A percentile compares a stretch with the other conserved stretches of the same genome.
Conservation (phyloP, 768 basidiomycete species). For the Steccherinum ochraceum region DNA sequence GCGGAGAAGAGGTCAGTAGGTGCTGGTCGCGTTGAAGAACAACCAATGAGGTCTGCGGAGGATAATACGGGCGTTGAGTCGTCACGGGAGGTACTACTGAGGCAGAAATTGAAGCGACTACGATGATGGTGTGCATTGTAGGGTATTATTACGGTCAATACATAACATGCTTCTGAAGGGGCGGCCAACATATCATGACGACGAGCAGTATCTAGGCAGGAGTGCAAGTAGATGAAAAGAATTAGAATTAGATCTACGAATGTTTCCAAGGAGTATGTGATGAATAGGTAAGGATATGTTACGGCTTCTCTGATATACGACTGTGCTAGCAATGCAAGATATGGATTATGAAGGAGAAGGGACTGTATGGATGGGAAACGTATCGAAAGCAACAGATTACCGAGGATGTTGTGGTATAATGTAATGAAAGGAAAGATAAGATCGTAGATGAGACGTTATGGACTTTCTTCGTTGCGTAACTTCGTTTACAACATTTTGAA, state of each 20-base stretch:
- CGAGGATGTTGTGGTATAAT: not conserved
- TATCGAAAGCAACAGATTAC: not conserved
- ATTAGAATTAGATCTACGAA: not conserved
- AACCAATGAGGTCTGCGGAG: not conserved
- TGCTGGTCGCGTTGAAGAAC: slow-evolving; percentile 10
- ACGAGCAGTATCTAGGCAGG: too few species aligned
- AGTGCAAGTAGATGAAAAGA: too few species aligned
- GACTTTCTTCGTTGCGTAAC: not conserved
- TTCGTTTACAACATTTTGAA: not conserved
- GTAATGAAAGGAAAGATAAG: not conserved
- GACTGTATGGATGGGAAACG: not conserved
- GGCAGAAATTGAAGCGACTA: not conserved
- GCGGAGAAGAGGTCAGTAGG: slow-evolving; percentile 34
- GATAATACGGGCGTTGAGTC: not conserved
- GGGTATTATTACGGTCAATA: not conserved
- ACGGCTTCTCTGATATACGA: not conserved
- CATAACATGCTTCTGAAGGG: not conserved
- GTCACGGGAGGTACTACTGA: not conserved
- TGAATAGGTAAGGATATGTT: not conserved
- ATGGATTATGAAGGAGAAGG: not conserved
- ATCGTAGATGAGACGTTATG: not conserved
- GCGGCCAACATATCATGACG: not conserved
- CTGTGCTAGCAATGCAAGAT: not conserved
- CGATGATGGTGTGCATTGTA: not conserved
- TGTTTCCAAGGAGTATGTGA: not conserved